Evolutionary conservation across 257 asterid genomes (phyloP), one percentile per base, ranked within the genome.

Genomic region (Solanum etuberosum): DNA sequence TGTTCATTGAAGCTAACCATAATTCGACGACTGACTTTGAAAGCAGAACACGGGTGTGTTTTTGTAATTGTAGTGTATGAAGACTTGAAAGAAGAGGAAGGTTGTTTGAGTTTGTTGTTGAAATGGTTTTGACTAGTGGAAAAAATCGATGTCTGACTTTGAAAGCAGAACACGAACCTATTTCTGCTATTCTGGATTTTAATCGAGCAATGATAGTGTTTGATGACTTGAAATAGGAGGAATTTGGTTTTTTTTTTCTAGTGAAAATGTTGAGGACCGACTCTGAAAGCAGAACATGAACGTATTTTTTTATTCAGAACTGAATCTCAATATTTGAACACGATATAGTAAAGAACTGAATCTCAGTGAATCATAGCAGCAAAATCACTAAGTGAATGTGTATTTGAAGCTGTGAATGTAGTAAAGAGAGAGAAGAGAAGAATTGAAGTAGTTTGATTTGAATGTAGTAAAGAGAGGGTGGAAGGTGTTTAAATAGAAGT

Each of bases 401-500:
- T 68, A 15, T 14, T 73, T 73, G 48, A 73, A 35, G 51, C 20
- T 38, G 32, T 29, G 57, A 80, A 83, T 68, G 31, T 65, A 70
- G 37, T 42, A 85, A 81, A 14, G 31, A 84, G 5, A 85, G 63
- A 61, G 78, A 80, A 88, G 87, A 88, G 59, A 83, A 54, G n/a
- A 74, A 38, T 57, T 87, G 86, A 74, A 86, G 20, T 35, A 21
- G 82, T 40, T 32, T 83, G 89, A 92, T 84, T 87, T 85, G 84
- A 61, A 54, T 54, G 63, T 54, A 61, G 91, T 83, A 71, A 88
- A 92, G 57, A 76, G 80, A 86, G 68, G 21, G 25, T 88, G 86
- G 70, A 61, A 89, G 93, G 90, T 87, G 59, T 7, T 93, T 94
- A 94, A 89, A 95, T 93, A 93, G 98, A 90, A 90, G 89, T 38